Evolutionary conservation across 75 land plant species (phyloP).

Genomic region (Isoetes taiwanensis): DNA sequence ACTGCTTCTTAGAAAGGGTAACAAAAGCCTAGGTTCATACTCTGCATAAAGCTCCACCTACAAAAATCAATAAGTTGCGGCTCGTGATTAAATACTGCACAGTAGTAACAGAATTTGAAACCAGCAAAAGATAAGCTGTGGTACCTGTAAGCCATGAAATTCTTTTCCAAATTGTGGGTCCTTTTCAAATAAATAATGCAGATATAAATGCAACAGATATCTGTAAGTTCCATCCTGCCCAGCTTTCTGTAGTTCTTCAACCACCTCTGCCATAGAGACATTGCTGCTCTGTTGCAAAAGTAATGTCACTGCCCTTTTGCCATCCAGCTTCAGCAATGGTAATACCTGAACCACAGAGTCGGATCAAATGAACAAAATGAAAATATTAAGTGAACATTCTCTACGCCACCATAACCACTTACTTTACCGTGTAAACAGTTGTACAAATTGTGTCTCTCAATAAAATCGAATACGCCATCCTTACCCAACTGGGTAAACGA

Average conservation of each 20-base stretch:
- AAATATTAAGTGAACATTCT: background rate
- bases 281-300: conserved; percentile 58
- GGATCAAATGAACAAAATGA: background rate
- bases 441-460: conserved; percentile 62
- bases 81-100: background rate
- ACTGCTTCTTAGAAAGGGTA: conserved; percentile 87
- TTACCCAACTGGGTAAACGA: conserved; percentile 56
- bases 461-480: conserved; percentile 75
- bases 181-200: conserved; percentile 72
- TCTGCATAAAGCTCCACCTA: conserved; percentile 99
- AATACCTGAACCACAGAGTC: conserved; percentile 34
- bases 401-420: too few relatives aligned
- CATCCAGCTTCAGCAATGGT: conserved; percentile 60
- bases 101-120: too few relatives aligned
- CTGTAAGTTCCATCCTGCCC: conserved; percentile 38
- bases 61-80: background rate
- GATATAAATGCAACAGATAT: conserved; percentile 61
- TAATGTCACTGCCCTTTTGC: conserved; percentile 58
- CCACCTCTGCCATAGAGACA: conserved; percentile 62
- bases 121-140: background rate
- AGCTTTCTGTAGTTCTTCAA: conserved; percentile 42
- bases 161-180: conserved; percentile 66
- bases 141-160: conserved; percentile 87
- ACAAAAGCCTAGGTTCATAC: conserved; percentile 69
- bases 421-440: conserved; percentile 80